These are phyloP conservation scores for Starmerella sp. DNA, from an alignment of 805 yeast species.

Conservation along the genomic window DNA sequence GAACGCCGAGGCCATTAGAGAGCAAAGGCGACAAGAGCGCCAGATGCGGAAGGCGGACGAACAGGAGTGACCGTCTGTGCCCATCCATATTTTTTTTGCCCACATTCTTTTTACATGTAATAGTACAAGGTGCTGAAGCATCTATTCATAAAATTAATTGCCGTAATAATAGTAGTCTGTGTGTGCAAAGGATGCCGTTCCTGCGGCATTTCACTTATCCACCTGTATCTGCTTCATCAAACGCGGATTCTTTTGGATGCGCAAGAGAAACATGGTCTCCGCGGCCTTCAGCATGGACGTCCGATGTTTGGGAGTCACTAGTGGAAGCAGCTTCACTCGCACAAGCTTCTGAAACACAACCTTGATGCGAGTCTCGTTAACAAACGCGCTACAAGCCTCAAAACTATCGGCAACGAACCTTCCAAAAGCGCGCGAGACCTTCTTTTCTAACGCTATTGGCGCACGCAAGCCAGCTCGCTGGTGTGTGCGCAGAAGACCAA, in stretches of 20 bases:
- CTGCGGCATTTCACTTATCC: too few relatives aligned
- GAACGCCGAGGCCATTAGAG: constrained; percentile 10
- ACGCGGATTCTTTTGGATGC: neutral
- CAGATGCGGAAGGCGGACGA: neutral
- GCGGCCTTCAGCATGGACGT: neutral
- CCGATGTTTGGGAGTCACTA: neutral
- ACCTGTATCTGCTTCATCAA: too few relatives aligned
- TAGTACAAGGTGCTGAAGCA: neutral
- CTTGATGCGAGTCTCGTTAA: neutral
- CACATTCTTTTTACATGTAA: neutral
- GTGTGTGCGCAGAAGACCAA: neutral
- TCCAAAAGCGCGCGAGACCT: constrained; percentile 1
- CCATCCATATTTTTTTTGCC: too few relatives aligned
- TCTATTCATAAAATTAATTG: too few relatives aligned
- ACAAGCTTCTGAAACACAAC: neutral
- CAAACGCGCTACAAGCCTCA: neutral
- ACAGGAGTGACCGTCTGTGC: neutral
- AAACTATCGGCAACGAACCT: constrained; percentile 4
- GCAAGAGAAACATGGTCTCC: neutral
- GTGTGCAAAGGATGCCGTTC: too few relatives aligned
- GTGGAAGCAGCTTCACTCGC: neutral
- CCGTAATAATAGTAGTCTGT: too few relatives aligned
- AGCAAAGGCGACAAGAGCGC: neutral
- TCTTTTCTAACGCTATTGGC: neutral
- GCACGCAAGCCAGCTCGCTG: neutral